Evolutionary conservation across 768 basidiomycete species (phyloP), one percentile per base, ranked within the genome.

Genomic region (Tylopilus balloui): DNA sequence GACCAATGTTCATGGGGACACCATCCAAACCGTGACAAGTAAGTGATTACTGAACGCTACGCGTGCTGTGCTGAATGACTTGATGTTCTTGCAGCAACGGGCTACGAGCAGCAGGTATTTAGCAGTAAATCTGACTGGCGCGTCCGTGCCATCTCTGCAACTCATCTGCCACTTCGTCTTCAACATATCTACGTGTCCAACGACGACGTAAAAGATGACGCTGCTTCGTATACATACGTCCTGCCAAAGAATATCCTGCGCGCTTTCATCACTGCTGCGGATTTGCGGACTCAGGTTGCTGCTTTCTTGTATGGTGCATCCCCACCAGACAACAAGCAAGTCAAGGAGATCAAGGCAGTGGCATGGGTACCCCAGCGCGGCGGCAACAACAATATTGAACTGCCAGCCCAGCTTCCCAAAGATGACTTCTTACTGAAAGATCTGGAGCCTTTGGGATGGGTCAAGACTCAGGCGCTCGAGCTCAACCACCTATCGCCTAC

Each of bases 111-210:
- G 62, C 89, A 92, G 63, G 87, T 92, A n/a, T 99, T 99, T 75
- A 94, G 91, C 69, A 91, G 88, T 74, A 98, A 99, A 75, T 97
- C 96, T 4, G 96, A 99, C 68, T 99, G 96, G 96, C 92, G 96
- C 60, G 90, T 97, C 27, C 88, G 96, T 54, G 96, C 96, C 28
- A 98, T 99, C 61, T 94, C 92, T 14, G 88, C 96, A 0, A 98
- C 94, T 19, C 94, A 99, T 69, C 78, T 99, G 39, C 84, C 95
- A 4, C 83, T 99, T 52, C 92, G 96, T 62, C 77, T 98, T 52
- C 94, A 98, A 65, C 94, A 99, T 66, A 96, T 98, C 69, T 98
- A 96, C 67, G 96, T 99, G 27, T 95, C 93, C 35, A 99, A 97
- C 63, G 96, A 99, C 61, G 95, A 99, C 63, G 94, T 99, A 62